phyloP scores from a whole-genome alignment of 108 stramenopile genomes.

The Skeletonema grethae region DNA sequence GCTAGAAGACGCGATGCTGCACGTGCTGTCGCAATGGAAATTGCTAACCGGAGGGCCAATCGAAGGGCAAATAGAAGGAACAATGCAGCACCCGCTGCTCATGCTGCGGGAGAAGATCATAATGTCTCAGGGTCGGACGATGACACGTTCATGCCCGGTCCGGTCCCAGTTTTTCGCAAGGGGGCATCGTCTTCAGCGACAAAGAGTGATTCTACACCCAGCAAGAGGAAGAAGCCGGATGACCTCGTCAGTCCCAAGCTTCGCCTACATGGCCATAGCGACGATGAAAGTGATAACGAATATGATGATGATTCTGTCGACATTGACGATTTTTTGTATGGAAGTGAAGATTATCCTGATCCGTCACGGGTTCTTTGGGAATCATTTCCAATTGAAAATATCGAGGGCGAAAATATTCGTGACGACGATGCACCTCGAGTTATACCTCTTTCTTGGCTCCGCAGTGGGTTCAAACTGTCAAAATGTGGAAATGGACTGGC shows the following conservation, averaged over 20 bases:
- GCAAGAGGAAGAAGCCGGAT: conserved; percentile 30
- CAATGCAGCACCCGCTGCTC: neutral
- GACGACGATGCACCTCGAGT: conserved; percentile 3
- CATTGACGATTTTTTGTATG: conserved; percentile 19
- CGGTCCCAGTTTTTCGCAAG: conserved; percentile 27
- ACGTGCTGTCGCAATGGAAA: neutral
- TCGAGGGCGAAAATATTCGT: conserved; percentile 19
- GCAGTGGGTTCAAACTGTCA: conserved; percentile 40
- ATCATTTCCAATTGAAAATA: conserved; percentile 17
- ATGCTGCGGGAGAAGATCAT: conserved; percentile 6
- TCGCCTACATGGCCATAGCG: conserved; percentile 7
- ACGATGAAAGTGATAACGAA: conserved; percentile 20
- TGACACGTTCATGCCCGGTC: conserved; percentile 17
- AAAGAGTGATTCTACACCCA: neutral
- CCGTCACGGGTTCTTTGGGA: conserved; percentile 34
- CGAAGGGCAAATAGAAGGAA: neutral
- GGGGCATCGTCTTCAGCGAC: conserved; percentile 9
- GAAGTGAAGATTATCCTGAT: conserved; percentile 13
- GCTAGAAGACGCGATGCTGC: conserved; percentile 7
- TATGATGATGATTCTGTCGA: conserved; percentile 21
- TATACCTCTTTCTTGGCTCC: conserved; percentile 40
- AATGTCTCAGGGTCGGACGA: conserved; percentile 36
- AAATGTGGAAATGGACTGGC: conserved; percentile 39
- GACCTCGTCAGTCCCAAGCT: conserved; percentile 2
- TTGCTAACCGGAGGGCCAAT: neutral